phyloP scores from a whole-genome alignment of 345 rosid species.

The Turritis glabra region DNA sequence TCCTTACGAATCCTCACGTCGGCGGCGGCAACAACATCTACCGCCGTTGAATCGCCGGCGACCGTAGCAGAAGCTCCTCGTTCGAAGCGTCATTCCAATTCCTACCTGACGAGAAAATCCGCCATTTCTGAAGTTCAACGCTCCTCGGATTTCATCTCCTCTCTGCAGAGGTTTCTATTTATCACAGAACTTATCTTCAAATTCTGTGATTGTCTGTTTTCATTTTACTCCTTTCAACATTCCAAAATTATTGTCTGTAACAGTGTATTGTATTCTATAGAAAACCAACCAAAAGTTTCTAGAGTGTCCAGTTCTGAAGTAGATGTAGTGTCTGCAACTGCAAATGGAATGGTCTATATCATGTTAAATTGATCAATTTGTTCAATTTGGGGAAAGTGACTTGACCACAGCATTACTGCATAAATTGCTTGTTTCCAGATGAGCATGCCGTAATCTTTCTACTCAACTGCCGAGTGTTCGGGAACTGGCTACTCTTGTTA shows the following conservation, averaged over 20 bases:
- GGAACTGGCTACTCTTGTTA: background rate
- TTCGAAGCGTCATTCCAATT: constrained; percentile 52
- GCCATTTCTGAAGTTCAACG: constrained; percentile 61
- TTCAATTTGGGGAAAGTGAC: background rate
- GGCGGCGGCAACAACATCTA: constrained; percentile 8
- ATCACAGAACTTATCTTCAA: background rate
- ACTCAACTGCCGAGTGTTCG: background rate
- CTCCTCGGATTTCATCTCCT: constrained; percentile 56
- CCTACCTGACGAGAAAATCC: constrained; percentile 61
- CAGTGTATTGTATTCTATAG: background rate
- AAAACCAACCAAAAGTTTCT: background rate
- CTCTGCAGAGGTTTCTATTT: constrained; percentile 56
- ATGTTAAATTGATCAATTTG: background rate
- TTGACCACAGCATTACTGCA: background rate
- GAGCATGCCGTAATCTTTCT: background rate
- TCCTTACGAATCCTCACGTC: constrained; percentile 16
- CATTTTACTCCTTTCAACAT: background rate
- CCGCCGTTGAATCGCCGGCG: constrained; percentile 36
- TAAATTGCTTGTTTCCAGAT: background rate
- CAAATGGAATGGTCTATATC: background rate
- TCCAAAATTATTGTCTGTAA: background rate
- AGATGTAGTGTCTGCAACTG: background rate
- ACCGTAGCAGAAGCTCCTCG: constrained; percentile 1
- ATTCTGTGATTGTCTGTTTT: background rate
- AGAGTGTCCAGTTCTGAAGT: background rate